These are phyloP conservation scores for Collybia sordida DNA, from an alignment of 768 basidiomycete genomes.

Conservation along the genomic window DNA sequence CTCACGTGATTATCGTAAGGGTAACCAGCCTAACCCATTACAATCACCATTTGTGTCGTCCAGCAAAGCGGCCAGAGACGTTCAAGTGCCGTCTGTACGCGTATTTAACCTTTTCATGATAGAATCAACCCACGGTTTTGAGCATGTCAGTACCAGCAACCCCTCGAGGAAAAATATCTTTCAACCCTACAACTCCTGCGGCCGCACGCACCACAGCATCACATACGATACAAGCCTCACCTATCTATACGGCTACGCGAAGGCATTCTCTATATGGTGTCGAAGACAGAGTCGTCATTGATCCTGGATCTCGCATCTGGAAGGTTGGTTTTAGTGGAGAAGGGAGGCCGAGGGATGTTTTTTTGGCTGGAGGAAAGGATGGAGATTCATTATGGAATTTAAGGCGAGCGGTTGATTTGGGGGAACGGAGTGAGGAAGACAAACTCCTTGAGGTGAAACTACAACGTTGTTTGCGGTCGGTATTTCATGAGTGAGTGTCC, in stretches of 20 bases:
- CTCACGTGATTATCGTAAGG: too few species aligned
- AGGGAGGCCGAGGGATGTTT: slow-evolving; percentile 86
- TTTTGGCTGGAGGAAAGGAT: slow-evolving; percentile 50
- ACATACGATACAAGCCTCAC: slow-evolving; percentile 64
- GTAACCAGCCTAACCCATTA: too few species aligned
- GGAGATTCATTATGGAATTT: slow-evolving; percentile 61
- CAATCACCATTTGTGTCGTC: too few species aligned
- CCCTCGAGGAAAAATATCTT: slow-evolving; percentile 36
- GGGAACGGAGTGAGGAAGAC: slow-evolving; percentile 71
- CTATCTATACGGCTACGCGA: slow-evolving; percentile 81
- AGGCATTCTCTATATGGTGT: slow-evolving; percentile 95
- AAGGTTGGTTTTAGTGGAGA: slow-evolving; percentile 99
- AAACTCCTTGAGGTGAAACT: slow-evolving; percentile 68
- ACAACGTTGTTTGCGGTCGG: slow-evolving; percentile 66
- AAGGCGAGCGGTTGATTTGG: slow-evolving; percentile 49
- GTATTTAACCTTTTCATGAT: background rate
- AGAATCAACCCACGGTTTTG: background rate
- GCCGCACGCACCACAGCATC: slow-evolving; percentile 47
- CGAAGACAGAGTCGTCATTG: slow-evolving; percentile 93
- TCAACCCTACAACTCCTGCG: slow-evolving; percentile 54
- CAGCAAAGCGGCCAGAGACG: background rate
- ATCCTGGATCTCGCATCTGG: slow-evolving; percentile 93
- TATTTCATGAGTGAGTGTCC: slow-evolving; percentile 78
- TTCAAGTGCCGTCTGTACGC: background rate
- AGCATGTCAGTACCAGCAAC: slow-evolving; percentile 38